These are phyloP conservation scores for Andrographis paniculata DNA, from an alignment of 305 asterid genomes.

Conservation along the genomic window DNA sequence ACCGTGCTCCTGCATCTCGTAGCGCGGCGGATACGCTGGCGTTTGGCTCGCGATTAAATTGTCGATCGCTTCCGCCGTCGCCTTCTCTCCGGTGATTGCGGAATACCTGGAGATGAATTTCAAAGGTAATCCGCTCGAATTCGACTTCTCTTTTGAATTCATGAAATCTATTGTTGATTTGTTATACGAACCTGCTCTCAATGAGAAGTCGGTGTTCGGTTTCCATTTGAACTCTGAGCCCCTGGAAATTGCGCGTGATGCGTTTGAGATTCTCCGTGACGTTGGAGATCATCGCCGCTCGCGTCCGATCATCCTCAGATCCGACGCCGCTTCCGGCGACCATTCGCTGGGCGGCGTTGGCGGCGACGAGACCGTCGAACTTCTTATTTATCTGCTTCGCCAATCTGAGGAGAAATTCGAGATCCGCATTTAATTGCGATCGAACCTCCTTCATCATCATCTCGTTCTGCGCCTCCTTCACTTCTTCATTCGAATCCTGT, in stretches of 20 bases:
- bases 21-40: slow-evolving; percentile 42
- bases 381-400: slow-evolving; percentile 59
- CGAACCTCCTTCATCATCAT: slow-evolving; percentile 39
- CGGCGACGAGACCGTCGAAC: slow-evolving; percentile 47
- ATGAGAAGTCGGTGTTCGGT: slow-evolving; percentile 52
- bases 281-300: slow-evolving; percentile 48
- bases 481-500: slow-evolving; percentile 38
- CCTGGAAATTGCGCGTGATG: slow-evolving; percentile 60
- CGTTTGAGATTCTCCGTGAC: slow-evolving; percentile 40
- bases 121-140: no score
- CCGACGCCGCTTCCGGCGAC: slow-evolving; percentile 23
- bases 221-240: slow-evolving; percentile 45
- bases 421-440: slow-evolving; percentile 31
- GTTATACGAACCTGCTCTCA: slow-evolving; percentile 31
- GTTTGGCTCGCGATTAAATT: slow-evolving; percentile 45
- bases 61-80: slow-evolving; percentile 61
- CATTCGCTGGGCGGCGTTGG: slow-evolving; percentile 41
- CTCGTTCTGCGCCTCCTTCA: slow-evolving; percentile 36
- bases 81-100: slow-evolving; percentile 50
- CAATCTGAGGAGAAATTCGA: slow-evolving; percentile 40
- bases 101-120: slow-evolving; percentile 22
- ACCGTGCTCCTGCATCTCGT: slow-evolving; percentile 58
- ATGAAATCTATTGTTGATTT: neutral
- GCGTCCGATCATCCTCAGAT: slow-evolving; percentile 38
- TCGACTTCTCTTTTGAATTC: neutral